Conservation (phyloP, 108 stramenopile genomes). For the Licmophora abbreviata region DNA sequence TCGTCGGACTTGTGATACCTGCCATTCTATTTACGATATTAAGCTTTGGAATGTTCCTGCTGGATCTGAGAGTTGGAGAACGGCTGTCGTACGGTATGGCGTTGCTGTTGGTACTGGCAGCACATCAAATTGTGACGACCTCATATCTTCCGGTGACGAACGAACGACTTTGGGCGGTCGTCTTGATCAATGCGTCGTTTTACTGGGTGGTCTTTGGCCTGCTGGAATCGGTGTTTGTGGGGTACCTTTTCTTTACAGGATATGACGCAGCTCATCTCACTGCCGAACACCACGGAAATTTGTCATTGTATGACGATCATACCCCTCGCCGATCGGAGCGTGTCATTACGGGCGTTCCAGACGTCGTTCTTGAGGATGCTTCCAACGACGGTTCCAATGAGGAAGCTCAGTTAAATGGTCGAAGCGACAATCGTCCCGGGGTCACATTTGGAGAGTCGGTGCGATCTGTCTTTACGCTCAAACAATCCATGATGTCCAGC, state of each 20-base stretch:
- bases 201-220: slow-evolving; percentile 16
- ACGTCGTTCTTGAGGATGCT: too few relatives aligned
- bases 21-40: slow-evolving; percentile 16
- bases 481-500: too few relatives aligned
- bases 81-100: slow-evolving; percentile 18
- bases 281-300: too few relatives aligned
- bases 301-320: too few relatives aligned
- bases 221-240: slow-evolving; percentile 9
- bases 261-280: too few relatives aligned
- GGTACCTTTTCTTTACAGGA: slow-evolving; percentile 10
- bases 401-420: too few relatives aligned
- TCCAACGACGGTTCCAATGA: too few relatives aligned
- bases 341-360: too few relatives aligned
- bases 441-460: too few relatives aligned
- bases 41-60: slow-evolving; percentile 14
- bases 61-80: slow-evolving; percentile 21
- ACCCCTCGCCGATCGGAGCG: too few relatives aligned
- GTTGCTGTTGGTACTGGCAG: slow-evolving; percentile 14
- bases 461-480: too few relatives aligned
- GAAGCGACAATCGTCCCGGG: too few relatives aligned
- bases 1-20: slow-evolving; percentile 12
- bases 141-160: slow-evolving; percentile 8
- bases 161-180: slow-evolving; percentile 13
- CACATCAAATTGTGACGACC: slow-evolving; percentile 19
- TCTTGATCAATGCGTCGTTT: slow-evolving; percentile 13